phyloP scores from a whole-genome alignment of 805 yeast genomes.

The Saturnispora gosingensis region DNA sequence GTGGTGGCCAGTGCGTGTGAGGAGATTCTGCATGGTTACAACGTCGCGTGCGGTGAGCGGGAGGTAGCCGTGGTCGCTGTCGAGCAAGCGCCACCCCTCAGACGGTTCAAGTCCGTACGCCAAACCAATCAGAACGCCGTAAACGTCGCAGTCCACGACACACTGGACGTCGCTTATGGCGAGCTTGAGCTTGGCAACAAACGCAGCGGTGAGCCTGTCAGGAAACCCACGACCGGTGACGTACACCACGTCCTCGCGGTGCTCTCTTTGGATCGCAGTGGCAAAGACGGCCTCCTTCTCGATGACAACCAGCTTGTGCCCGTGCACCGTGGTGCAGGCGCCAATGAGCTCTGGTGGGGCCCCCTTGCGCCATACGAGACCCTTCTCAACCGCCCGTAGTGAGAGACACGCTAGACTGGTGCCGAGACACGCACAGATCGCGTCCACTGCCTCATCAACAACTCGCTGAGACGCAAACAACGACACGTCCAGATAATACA shows the following conservation, averaged over 20 bases:
- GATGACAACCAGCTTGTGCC: slow-evolving; percentile 30
- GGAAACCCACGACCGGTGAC: slow-evolving; percentile 66
- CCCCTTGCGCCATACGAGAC: slow-evolving; percentile 24
- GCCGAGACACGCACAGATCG: slow-evolving; percentile 30
- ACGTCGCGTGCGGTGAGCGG: slow-evolving; percentile 6
- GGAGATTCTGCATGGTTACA: background rate
- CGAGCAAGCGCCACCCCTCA: background rate
- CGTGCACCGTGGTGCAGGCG: slow-evolving; percentile 7
- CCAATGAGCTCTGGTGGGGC: background rate
- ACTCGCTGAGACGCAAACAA: slow-evolving; percentile 37
- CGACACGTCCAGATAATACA: slow-evolving; percentile 49
- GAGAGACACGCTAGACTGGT: slow-evolving; percentile 32
- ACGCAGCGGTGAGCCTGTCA: slow-evolving; percentile 41
- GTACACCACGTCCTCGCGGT: slow-evolving; percentile 19
- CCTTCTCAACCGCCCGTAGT: slow-evolving; percentile 48
- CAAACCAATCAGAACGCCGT: slow-evolving; percentile 42
- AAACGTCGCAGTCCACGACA: slow-evolving; percentile 56
- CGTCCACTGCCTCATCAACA: slow-evolving; percentile 33
- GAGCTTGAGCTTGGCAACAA: slow-evolving; percentile 22
- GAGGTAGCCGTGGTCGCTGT: slow-evolving; percentile 1
- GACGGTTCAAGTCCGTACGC: slow-evolving; percentile 4
- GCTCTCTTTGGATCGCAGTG: slow-evolving; percentile 17
- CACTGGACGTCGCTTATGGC: slow-evolving; percentile 32
- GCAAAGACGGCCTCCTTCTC: slow-evolving; percentile 46
- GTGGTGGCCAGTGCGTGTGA: background rate